phyloP scores from a whole-genome alignment of 2,329 filamentous ascomycete genomes.

The Fusarium penzigii region DNA sequence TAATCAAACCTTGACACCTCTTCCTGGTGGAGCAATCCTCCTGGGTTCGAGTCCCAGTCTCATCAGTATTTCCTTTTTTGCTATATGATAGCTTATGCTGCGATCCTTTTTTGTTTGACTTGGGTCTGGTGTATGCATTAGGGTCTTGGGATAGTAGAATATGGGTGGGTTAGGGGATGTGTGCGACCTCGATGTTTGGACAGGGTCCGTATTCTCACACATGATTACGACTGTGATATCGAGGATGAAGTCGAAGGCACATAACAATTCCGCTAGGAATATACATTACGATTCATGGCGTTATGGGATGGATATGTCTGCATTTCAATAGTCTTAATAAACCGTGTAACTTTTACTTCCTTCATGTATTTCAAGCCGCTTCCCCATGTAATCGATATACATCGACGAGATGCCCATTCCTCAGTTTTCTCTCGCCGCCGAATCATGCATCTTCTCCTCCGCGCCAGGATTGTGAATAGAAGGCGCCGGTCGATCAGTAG shows the following conservation, averaged over 20 bases:
- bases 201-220: too few species aligned
- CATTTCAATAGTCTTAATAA: background rate
- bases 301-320: background rate
- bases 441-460: constrained; percentile 31
- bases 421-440: constrained; percentile 20
- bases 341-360: too few species aligned
- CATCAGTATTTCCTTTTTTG: constrained; percentile 22
- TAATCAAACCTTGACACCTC: constrained; percentile 18
- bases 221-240: too few species aligned
- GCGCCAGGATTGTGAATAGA: constrained; percentile 40
- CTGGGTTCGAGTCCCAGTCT: constrained; percentile 31
- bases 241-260: too few species aligned
- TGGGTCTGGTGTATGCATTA: background rate
- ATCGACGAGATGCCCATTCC: background rate
- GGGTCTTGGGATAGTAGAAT: too few species aligned
- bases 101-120: constrained; percentile 6
- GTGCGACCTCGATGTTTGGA: too few species aligned
- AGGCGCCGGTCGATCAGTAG: constrained; percentile 46
- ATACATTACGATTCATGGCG: background rate
- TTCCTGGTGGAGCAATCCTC: constrained; percentile 31
- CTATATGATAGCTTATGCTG: background rate
- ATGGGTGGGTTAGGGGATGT: background rate
- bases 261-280: background rate
- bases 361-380: too few species aligned
- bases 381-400: too few species aligned